Base-by-base conservation (phyloP, 176 grass and related monocot genomes). In the Leersia perrieri region DNA sequence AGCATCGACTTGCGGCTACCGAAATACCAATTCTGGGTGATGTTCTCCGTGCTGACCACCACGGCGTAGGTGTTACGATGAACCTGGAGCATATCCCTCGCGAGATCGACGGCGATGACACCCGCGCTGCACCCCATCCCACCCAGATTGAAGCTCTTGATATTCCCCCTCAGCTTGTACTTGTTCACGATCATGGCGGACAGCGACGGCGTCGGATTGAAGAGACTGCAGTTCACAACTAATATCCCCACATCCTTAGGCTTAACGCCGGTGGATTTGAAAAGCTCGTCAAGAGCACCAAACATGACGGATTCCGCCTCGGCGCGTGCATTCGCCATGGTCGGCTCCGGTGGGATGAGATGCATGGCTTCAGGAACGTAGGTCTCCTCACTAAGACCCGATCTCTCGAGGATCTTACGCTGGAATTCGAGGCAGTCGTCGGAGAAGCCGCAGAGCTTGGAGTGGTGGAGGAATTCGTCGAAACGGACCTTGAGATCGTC, bases 71-170 rank as follows among this genome's bases (percentile, higher is more conserved):
- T 73, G 77, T 66, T 79, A 70, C 81, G 65, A 76, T 98, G 86
- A 74, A 89, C 92, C 88, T 93, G 92, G 4, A 98, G 88, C 81
- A 94, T 91, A 66, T 98, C 90, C 2, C 80, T 70, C 0, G 92
- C 95, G 7, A 98, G 95, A 81, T 87, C 90, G 26, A 98, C 78
- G 34, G 90, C 77, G 75, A 98, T 94, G 63, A 98, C 86, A 6
- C 95, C 90, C 1, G 95, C 95, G 80, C 95, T 98, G 88, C 95
- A 98, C 0, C 92, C 95, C 95, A 98, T 98, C 41, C 95, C 95
- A 1, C 81, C 88, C 0, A 98, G 95, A 42, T 98, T 95, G 63
- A 91, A 98, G 70, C 88, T 94, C 45, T 83, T 83, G 40, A 95
- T 79, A 86, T 98, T 94, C 12, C 92, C 84, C 16, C 95, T 75